phyloP scores from a whole-genome alignment of 2,329 filamentous ascomycete species.

The Colletotrichum tropicale region DNA sequence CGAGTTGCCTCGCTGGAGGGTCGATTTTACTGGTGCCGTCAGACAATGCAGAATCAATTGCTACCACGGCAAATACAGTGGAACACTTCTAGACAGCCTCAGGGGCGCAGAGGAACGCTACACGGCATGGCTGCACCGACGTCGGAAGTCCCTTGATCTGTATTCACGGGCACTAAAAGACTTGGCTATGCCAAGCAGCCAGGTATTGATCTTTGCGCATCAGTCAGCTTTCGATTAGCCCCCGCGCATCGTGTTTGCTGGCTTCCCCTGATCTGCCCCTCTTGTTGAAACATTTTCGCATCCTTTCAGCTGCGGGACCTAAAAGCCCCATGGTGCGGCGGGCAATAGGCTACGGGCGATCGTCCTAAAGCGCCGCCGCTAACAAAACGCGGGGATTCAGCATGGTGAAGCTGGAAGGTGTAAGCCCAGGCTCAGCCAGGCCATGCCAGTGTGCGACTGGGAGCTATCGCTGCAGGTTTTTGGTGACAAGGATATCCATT shows the following conservation, averaged over 20 bases:
- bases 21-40: neutral
- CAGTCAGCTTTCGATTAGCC: neutral
- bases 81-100: neutral
- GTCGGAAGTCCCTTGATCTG: neutral
- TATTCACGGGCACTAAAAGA: neutral
- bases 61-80: neutral
- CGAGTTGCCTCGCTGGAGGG: neutral
- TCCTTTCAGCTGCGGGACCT: neutral
- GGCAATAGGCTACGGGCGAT: neutral
- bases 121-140: neutral
- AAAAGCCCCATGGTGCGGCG: neutral
- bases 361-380: neutral
- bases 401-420: neutral
- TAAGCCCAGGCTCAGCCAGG: neutral
- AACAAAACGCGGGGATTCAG: neutral
- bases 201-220: neutral
- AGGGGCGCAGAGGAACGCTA: neutral
- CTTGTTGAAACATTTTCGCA: neutral
- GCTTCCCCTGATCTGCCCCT: neutral
- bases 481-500: neutral
- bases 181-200: neutral
- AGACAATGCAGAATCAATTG: neutral
- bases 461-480: neutral
- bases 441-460: neutral
- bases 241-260: neutral